Percentiles rank a stretch among this genome's conserved stretches.
Evolutionary conservation across 345 rosid species (phyloP).

Genomic region (Nasturtium officinale): DNA sequence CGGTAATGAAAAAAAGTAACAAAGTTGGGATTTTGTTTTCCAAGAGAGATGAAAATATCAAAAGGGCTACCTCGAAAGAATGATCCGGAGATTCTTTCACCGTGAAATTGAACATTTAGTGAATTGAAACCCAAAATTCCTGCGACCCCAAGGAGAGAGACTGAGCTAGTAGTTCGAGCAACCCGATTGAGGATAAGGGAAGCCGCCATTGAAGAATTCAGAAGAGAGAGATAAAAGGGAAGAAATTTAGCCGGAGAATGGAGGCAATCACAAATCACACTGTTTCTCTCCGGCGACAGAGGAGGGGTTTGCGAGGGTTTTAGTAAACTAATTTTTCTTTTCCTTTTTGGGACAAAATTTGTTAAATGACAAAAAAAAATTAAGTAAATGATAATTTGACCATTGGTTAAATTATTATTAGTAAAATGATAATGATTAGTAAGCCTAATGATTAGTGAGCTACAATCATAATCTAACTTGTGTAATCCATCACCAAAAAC

Average conservation of each 20-base stretch:
- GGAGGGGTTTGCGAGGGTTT: slow-evolving; percentile 34
- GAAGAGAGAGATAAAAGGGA: not conserved
- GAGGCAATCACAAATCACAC: not conserved
- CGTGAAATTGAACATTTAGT: slow-evolving; percentile 33
- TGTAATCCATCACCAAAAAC: slow-evolving; percentile 10
- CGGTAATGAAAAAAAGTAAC: not conserved
- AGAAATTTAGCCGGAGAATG: not conserved
- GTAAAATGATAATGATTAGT: not conserved
- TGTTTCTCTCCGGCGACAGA: slow-evolving; percentile 7
- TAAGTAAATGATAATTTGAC: not conserved
- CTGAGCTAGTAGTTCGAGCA: slow-evolving; percentile 18
- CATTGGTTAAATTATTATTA: not conserved
- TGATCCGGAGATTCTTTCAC: slow-evolving; percentile 26
- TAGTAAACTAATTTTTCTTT: not conserved
- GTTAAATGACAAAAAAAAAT: not conserved
- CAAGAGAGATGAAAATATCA: not conserved
- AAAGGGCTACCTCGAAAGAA: slow-evolving; percentile 53
- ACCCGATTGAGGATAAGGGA: slow-evolving; percentile 30
- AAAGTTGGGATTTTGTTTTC: not conserved
- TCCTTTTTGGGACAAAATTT: not conserved
- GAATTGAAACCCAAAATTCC: slow-evolving; percentile 44
- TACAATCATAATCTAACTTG: slow-evolving; percentile 2
- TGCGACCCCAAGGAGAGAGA: slow-evolving; percentile 35
- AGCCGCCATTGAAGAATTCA: slow-evolving; percentile 32
- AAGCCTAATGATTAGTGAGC: slow-evolving; percentile 13